phyloP scores from a whole-genome alignment of 73 alveolate species.

The Loxodes magnus region DNA sequence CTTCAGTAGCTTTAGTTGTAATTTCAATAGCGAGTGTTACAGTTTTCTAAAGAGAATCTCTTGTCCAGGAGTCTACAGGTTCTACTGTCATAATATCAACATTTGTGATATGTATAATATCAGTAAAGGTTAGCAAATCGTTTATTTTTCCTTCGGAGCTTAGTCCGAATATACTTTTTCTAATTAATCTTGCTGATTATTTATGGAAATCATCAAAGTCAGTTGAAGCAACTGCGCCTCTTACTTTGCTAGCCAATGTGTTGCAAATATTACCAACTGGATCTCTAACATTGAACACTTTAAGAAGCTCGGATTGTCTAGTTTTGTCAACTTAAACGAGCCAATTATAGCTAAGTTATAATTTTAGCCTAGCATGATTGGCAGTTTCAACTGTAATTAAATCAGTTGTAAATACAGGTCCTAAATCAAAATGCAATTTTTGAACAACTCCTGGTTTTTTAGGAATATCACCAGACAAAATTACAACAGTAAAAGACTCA shows the following conservation, averaged over 20 bases:
- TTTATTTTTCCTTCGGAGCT: slow-evolving; percentile 23
- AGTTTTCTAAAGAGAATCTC: slow-evolving; percentile 32
- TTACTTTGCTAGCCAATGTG: slow-evolving; percentile 62
- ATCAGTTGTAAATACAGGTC: slow-evolving; percentile 67
- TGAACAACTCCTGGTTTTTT: slow-evolving; percentile 32
- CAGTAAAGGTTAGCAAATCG: slow-evolving; percentile 25
- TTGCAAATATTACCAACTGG: slow-evolving; percentile 73
- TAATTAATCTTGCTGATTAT: slow-evolving; percentile 31
- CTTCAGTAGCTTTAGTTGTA: slow-evolving; percentile 63
- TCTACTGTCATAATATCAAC: slow-evolving; percentile 57
- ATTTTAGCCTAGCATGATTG: slow-evolving; percentile 62
- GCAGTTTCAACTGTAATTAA: slow-evolving; percentile 54
- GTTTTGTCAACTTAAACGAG: slow-evolving; percentile 33
- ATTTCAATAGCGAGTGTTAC: slow-evolving; percentile 59
- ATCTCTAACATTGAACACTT: slow-evolving; percentile 55
- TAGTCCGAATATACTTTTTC: slow-evolving; percentile 40
- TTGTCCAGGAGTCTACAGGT: slow-evolving; percentile 49
- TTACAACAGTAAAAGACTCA: slow-evolving; percentile 55
- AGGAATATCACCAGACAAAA: slow-evolving; percentile 58
- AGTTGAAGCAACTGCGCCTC: slow-evolving; percentile 62
- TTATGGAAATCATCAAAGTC: slow-evolving; percentile 57
- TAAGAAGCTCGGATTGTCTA: slow-evolving; percentile 20
- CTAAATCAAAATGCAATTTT: slow-evolving; percentile 37
- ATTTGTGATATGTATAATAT: slow-evolving; percentile 39
- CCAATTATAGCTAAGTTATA: slow-evolving; percentile 61